Percentiles rank a stretch among this genome's conserved stretches.
These are phyloP conservation scores for Serendipita sp. DNA, from an alignment of 1,284 basidiomycete species.

Conservation along the genomic window DNA sequence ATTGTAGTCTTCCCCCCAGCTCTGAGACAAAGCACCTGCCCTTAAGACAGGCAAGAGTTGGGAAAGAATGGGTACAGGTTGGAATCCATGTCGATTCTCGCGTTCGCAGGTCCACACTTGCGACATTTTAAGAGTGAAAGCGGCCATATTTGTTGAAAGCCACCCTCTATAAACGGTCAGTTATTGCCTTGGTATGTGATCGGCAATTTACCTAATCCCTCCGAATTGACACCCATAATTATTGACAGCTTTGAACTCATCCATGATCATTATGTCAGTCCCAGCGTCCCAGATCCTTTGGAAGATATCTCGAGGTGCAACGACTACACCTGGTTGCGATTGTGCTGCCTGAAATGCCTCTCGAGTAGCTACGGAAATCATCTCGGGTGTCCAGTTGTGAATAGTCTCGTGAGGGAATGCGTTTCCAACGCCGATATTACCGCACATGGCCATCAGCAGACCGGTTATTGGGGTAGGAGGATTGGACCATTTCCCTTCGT, in stretches of 20 bases:
- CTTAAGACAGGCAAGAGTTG: not conserved
- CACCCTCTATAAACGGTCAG: not conserved
- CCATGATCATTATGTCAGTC: not conserved
- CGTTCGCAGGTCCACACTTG: not conserved
- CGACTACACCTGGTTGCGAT: not conserved
- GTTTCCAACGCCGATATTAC: not conserved
- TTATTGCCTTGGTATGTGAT: not conserved
- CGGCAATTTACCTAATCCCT: not conserved
- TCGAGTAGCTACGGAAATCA: not conserved
- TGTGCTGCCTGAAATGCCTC: not conserved
- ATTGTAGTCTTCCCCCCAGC: not conserved
- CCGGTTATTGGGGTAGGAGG: not conserved
- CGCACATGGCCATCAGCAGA: not conserved
- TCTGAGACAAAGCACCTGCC: not conserved
- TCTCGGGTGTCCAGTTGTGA: not conserved
- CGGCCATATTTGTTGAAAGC: not conserved
- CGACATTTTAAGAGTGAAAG: slow-evolving; percentile 1
- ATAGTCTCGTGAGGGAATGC: slow-evolving; percentile 1
- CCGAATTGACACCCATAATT: slow-evolving; percentile 1
- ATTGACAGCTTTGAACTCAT: slow-evolving; percentile 1
- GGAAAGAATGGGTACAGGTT: not conserved
- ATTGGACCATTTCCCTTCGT: not conserved
- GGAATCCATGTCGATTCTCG: not conserved
- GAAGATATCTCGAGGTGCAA: slow-evolving; percentile 7
- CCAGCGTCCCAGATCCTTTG: not conserved